Percentiles rank a stretch among this genome's conserved stretches.
Evolutionary conservation across 768 basidiomycete species (phyloP).

Genomic region (Tubosaeta brunneosetosa): DNA sequence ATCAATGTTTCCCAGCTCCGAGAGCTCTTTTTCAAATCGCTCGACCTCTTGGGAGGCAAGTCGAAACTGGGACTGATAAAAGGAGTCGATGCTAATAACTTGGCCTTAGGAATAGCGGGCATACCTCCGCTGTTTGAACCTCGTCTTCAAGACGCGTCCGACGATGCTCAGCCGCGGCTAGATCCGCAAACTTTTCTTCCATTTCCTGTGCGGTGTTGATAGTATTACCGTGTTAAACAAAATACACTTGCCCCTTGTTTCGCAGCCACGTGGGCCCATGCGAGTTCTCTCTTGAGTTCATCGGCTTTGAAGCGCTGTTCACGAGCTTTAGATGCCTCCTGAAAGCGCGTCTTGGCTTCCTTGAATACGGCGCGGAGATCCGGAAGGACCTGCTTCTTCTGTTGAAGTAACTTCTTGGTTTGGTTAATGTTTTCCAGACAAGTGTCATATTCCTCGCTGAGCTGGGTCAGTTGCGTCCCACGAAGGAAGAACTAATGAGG

Average conservation of each 20-base stretch:
- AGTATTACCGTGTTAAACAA: neutral
- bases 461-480: conserved; percentile 87
- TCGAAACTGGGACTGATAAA: conserved; percentile 30
- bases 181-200: conserved; percentile 36
- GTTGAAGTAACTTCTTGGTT: conserved; percentile 58
- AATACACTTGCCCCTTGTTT: conserved; percentile 56
- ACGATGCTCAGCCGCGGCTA: conserved; percentile 35
- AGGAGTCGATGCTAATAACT: neutral
- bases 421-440: conserved; percentile 69
- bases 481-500: conserved; percentile 79
- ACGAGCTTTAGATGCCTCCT: conserved; percentile 71
- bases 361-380: conserved; percentile 60
- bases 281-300: conserved; percentile 73
- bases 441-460: conserved; percentile 80
- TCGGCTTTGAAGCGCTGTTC: conserved; percentile 65
- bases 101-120: neutral
- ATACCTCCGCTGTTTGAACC: conserved; percentile 38
- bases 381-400: conserved; percentile 74
- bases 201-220: conserved; percentile 36
- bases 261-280: conserved; percentile 78
- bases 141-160: conserved; percentile 39
- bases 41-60: conserved; percentile 35
- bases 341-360: conserved; percentile 54
- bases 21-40: conserved; percentile 36
- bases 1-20: conserved; percentile 43